Conservation (phyloP, 2,329 filamentous ascomycete species). For the Fusarium nurragi region DNA sequence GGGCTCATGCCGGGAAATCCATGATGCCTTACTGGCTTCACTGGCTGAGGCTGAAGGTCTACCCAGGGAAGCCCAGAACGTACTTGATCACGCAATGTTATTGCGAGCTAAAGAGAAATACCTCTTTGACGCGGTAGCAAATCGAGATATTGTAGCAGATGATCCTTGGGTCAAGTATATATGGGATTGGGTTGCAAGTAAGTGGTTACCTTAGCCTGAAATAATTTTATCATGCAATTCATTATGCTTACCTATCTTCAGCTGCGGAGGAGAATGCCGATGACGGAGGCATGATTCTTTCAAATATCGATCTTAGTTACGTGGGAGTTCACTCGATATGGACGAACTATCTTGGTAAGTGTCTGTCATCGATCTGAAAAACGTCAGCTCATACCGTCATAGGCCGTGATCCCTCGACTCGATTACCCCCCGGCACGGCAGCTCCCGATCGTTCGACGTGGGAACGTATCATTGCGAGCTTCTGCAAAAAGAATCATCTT, state of each 20-base stretch:
- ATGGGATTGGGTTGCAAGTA: slow-evolving; percentile 80
- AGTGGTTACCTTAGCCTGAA: slow-evolving; percentile 39
- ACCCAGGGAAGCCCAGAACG: slow-evolving; percentile 60
- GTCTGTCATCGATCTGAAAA: background rate
- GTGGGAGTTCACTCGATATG: slow-evolving; percentile 79
- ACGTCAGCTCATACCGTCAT: slow-evolving; percentile 12
- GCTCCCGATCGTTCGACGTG: slow-evolving; percentile 63
- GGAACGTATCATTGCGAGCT: slow-evolving; percentile 69
- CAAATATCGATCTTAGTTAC: slow-evolving; percentile 77
- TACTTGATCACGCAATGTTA: slow-evolving; percentile 67
- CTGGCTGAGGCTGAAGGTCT: slow-evolving; percentile 58
- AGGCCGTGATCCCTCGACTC: slow-evolving; percentile 60
- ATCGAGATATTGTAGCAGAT: slow-evolving; percentile 73
- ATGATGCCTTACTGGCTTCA: slow-evolving; percentile 63
- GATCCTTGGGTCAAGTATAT: slow-evolving; percentile 79
- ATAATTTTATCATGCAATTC: background rate
- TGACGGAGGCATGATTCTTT: slow-evolving; percentile 75
- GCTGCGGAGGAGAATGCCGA: slow-evolving; percentile 71
- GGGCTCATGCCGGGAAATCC: slow-evolving; percentile 64
- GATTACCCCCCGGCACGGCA: slow-evolving; percentile 57
- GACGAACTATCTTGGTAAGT: slow-evolving; percentile 72
- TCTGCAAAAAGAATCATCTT: slow-evolving; percentile 71
- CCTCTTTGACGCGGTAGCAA: slow-evolving; percentile 70
- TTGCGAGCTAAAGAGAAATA: slow-evolving; percentile 70
- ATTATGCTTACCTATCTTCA: slow-evolving; percentile 44